Percentiles rank a stretch among this genome's conserved stretches.
Conservation (phyloP, 169 alveolate species). For the Plasmodium cynomolgi region DNA sequence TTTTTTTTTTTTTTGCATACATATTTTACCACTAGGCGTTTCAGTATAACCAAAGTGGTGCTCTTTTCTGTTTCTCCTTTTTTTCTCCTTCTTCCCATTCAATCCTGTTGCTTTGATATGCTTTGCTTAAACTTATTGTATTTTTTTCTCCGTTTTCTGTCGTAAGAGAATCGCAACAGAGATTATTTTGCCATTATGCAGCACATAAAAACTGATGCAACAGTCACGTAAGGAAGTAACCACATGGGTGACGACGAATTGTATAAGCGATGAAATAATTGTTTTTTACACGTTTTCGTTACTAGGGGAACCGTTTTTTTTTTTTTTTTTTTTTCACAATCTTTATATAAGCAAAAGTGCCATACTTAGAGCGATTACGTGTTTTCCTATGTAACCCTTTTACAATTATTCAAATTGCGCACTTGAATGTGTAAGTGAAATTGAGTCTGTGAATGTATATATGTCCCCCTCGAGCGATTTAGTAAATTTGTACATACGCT, state of each 20-base stretch:
- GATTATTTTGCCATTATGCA: not conserved
- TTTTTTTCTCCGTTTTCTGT: not conserved
- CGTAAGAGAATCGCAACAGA: not conserved
- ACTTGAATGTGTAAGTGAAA: not conserved
- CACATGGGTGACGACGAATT: not conserved
- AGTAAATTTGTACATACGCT: not conserved
- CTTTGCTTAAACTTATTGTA: not conserved
- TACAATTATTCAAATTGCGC: not conserved
- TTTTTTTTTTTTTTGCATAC: not conserved
- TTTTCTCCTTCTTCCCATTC: not conserved
- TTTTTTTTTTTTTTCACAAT: not conserved
- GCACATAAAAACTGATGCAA: not conserved
- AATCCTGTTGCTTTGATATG: not conserved
- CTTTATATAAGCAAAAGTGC: not conserved
- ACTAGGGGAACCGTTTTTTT: not conserved
- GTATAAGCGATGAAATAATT: not conserved
- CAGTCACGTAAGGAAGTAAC: not conserved
- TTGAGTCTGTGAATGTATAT: not conserved
- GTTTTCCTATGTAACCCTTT: not conserved
- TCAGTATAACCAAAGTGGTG: not conserved
- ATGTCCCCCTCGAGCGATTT: not conserved
- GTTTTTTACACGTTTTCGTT: not conserved
- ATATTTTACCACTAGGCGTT: not conserved
- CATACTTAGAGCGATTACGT: not conserved
- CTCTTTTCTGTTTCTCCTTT: not conserved